phyloP scores from a whole-genome alignment of 139 green algal species.

The Deuterostichococcus epilithicus region DNA sequence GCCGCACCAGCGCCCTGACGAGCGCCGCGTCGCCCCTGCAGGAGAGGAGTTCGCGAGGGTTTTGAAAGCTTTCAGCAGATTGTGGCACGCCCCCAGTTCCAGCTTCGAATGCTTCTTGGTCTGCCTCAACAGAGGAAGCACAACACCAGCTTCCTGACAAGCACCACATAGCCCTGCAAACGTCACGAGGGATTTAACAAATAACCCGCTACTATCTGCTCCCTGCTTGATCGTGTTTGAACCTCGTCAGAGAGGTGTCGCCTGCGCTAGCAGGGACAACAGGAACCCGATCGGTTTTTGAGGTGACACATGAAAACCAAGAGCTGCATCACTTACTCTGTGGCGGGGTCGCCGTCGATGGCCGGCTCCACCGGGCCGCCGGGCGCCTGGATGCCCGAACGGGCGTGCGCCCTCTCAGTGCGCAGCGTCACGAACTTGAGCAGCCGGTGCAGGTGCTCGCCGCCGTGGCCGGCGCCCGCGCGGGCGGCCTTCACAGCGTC shows the following conservation, averaged over 20 bases:
- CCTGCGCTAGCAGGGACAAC: not conserved
- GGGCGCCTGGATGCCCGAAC: constrained; percentile 49
- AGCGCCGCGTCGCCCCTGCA: constrained; percentile 46
- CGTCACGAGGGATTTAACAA: too few relatives aligned
- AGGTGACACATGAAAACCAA: too few relatives aligned
- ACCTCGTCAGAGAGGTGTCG: too few relatives aligned
- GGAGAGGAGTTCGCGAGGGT: not conserved
- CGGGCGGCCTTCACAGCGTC: constrained; percentile 26
- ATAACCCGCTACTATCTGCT: too few relatives aligned
- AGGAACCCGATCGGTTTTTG: too few relatives aligned
- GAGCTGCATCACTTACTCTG: constrained; percentile 18
- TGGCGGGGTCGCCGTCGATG: constrained; percentile 51
- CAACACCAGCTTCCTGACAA: too few relatives aligned
- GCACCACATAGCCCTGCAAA: too few relatives aligned
- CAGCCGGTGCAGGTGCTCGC: constrained; percentile 32
- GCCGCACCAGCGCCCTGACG: constrained; percentile 36
- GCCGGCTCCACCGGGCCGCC: constrained; percentile 54
- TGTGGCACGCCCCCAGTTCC: too few relatives aligned
- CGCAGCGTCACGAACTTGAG: constrained; percentile 58
- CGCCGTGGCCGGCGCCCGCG: constrained; percentile 22
- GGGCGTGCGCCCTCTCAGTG: constrained; percentile 29
- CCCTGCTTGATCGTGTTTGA: too few relatives aligned
- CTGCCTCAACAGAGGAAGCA: too few relatives aligned
- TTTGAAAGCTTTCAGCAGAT: not conserved
- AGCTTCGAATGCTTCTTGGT: too few relatives aligned